These are phyloP conservation scores for Mucuna pruriens DNA, from an alignment of 306 rosid species.

Conservation along the genomic window DNA sequence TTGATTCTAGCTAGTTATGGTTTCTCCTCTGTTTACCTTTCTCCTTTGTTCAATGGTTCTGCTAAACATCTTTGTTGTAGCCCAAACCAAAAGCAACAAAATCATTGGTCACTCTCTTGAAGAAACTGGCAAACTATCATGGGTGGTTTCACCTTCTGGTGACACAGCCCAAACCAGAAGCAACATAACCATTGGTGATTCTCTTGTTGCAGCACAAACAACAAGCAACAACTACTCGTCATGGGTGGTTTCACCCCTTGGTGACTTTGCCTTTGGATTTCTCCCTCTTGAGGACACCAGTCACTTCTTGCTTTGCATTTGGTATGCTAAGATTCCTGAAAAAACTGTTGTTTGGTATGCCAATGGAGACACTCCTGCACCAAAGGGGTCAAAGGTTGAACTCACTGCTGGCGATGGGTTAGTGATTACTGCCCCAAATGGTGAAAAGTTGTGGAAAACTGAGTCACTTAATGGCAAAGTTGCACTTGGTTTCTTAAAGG, in stretches of 20 bases:
- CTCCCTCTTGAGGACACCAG: background rate
- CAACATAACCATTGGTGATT: conserved; percentile 32
- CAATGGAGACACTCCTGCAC: conserved; percentile 41
- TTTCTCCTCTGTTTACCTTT: background rate
- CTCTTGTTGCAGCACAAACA: conserved; percentile 37
- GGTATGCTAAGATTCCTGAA: conserved; percentile 51
- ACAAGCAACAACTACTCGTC: background rate
- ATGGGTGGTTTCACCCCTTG: conserved; percentile 60
- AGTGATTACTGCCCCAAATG: conserved; percentile 42
- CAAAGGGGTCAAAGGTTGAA: conserved; percentile 51
- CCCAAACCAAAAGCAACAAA: conserved; percentile 30
- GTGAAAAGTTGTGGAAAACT: conserved; percentile 34
- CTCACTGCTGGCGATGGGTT: conserved; percentile 44
- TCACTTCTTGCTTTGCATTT: conserved; percentile 53
- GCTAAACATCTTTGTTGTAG: conserved; percentile 19
- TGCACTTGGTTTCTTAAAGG: conserved; percentile 30
- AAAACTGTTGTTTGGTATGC: conserved; percentile 61
- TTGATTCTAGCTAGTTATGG: conserved; percentile 27
- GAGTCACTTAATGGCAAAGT: background rate
- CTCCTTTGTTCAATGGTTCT: conserved; percentile 29
- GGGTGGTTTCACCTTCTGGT: background rate
- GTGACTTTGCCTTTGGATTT: conserved; percentile 69
- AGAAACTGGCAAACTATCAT: background rate
- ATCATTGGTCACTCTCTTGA: background rate
- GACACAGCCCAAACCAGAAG: background rate